phyloP scores from a whole-genome alignment of 805 yeast genomes.

The Teunomyces panamensis region DNA sequence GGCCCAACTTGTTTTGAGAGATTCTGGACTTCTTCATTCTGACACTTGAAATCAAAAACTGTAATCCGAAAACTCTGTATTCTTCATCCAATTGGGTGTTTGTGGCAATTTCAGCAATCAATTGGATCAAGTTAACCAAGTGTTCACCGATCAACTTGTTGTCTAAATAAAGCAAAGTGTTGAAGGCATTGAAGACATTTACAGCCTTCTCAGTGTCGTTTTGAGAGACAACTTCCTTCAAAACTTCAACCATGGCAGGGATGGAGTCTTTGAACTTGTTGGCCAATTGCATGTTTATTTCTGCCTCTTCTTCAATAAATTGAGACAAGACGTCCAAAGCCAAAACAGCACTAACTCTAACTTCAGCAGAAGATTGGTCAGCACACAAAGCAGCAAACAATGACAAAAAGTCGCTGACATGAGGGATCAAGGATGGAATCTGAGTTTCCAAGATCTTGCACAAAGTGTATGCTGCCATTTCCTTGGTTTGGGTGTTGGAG shows the following conservation, averaged over 20 bases:
- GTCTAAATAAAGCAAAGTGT: constrained; percentile 73
- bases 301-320: constrained; percentile 59
- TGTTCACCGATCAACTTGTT: constrained; percentile 75
- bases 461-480: constrained; percentile 78
- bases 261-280: constrained; percentile 61
- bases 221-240: constrained; percentile 66
- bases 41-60: constrained; percentile 75
- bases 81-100: constrained; percentile 72
- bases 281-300: constrained; percentile 42
- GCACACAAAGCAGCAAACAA: constrained; percentile 67
- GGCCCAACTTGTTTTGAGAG: constrained; percentile 78
- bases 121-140: constrained; percentile 62
- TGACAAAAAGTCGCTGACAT: constrained; percentile 64
- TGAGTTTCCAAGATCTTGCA: constrained; percentile 74
- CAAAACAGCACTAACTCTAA: constrained; percentile 78
- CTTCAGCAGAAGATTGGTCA: constrained; percentile 61
- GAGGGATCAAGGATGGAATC: constrained; percentile 53
- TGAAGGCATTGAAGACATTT: constrained; percentile 80
- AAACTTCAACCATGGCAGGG: constrained; percentile 78
- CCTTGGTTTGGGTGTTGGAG: constrained; percentile 57
- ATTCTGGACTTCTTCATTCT: constrained; percentile 80
- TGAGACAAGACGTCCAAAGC: constrained; percentile 73
- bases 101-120: constrained; percentile 73
- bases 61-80: constrained; percentile 76
- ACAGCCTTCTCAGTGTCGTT: constrained; percentile 72